Conservation (phyloP, 768 basidiomycete species). For the Trametes maxima region DNA sequence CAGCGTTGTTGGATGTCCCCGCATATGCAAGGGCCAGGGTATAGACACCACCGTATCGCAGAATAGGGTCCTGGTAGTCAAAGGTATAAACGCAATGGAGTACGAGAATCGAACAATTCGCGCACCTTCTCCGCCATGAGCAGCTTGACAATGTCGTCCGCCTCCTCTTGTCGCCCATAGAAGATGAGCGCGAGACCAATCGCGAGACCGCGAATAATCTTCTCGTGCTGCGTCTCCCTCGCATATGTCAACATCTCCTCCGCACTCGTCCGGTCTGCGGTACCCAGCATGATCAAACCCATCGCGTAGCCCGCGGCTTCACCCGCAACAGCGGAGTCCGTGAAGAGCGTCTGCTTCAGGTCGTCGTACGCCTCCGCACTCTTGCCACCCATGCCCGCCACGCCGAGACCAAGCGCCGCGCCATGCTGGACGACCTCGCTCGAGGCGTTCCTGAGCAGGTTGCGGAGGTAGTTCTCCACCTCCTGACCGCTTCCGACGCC, state of each 20-base stretch:
- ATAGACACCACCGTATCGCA: constrained; percentile 97
- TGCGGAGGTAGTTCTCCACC: constrained; percentile 76
- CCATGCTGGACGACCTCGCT: constrained; percentile 96
- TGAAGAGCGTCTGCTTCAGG: constrained; percentile 85
- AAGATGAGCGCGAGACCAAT: constrained; percentile 91
- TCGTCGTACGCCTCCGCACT: constrained; percentile 91
- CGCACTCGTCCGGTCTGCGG: constrained; percentile 73
- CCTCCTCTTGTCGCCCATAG: constrained; percentile 92
- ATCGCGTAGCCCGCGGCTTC: constrained; percentile 97
- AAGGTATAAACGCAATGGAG: constrained; percentile 1
- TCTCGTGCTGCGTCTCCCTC: constrained; percentile 97
- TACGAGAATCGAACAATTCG: neutral
- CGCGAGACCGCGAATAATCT: constrained; percentile 95
- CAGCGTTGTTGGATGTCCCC: constrained; percentile 92
- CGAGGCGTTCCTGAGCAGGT: constrained; percentile 72
- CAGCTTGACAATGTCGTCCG: constrained; percentile 77
- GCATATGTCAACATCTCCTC: constrained; percentile 97
- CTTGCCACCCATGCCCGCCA: constrained; percentile 92
- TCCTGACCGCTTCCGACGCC: constrained; percentile 75
- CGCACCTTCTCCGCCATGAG: constrained; percentile 85
- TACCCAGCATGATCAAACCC: constrained; percentile 98
- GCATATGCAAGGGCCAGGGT: constrained; percentile 96
- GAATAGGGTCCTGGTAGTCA: constrained; percentile 73
- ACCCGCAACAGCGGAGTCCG: constrained; percentile 92
- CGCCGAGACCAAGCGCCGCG: constrained; percentile 94